Evolutionary conservation across 345 rosid species (phyloP), one percentile per base, ranked within the genome.

Genomic region (Barbarea vulgaris): DNA sequence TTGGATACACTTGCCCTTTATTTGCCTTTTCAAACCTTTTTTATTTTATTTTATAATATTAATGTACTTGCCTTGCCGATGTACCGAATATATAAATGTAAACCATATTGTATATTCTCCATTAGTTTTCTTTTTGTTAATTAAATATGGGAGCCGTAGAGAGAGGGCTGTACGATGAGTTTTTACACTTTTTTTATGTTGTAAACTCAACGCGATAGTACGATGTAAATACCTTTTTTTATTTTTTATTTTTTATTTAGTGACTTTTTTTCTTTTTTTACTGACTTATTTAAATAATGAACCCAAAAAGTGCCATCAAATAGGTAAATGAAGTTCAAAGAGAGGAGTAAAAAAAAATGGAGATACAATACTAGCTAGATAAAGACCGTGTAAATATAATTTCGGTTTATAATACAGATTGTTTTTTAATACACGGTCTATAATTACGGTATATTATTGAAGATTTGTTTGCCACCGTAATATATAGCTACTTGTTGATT

Each of bases 1-100:
- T 75, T 77, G 67, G 68, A 53, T 57, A 74, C 84, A 84, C 82
- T 80, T 87, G 84, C 82, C 78, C 70, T 78, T 72, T 74, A 21
- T 67, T 55, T 67, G 69, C 77, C 47, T 67, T 64, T 70, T 63
- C 69, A 66, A 67, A 5, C 18, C 2, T 22, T 47, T 13, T 31
- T 74, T 15, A n/a, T 60, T 48, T 9, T 7, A 5, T 22, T 1
- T 39, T 51, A 61, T 69, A 12, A 47, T 72, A 48, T 33, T 47
- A 77, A 11, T 65, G 76, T 77, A 70, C 72, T 77, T 77, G 76
- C 67, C 76, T 70, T 77, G 80, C 39, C 75, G 25, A 76, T 76
- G 71, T 69, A 76, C 13, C 76, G 19, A 70, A 70, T 77, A 47
- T 21, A 59, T 63, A 7, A 41, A 21, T 27, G 63, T 41, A 5